phyloP scores from a whole-genome alignment of 345 rosid genomes.

The Hibiscus trionum region DNA sequence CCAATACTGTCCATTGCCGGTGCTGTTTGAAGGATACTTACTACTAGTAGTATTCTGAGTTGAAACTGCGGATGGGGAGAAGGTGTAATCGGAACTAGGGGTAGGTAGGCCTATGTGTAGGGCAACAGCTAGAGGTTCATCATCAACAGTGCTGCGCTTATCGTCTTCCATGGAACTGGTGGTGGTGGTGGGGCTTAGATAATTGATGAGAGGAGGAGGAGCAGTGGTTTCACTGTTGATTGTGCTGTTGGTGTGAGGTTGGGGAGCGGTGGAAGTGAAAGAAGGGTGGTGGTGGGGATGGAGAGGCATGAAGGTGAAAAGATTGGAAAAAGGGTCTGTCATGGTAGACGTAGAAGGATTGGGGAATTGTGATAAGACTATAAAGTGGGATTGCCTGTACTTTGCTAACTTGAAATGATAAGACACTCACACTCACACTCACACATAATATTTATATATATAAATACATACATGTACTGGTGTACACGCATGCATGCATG shows the following conservation, averaged over 20 bases:
- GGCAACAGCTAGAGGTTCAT: too few species aligned
- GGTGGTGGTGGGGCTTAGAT: constrained; percentile 18
- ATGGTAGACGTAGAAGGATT: constrained; percentile 7
- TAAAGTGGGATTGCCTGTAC: constrained; percentile 7
- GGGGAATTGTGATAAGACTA: neutral
- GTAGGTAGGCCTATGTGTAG: too few species aligned
- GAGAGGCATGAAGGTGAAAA: constrained; percentile 30
- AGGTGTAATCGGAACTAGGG: too few species aligned
- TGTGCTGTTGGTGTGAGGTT: neutral
- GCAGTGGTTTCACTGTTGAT: neutral
- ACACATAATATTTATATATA: neutral
- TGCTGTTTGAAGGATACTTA: too few species aligned
- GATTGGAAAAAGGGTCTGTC: constrained; percentile 38
- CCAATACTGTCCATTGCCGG: too few species aligned
- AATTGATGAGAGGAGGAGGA: constrained; percentile 36
- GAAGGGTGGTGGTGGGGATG: constrained; percentile 21
- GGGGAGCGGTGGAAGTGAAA: neutral
- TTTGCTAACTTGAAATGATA: neutral
- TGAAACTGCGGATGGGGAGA: too few species aligned
- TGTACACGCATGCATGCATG: neutral
- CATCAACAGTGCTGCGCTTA: too few species aligned
- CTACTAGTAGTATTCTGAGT: too few species aligned
- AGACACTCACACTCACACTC: neutral
- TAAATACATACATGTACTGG: neutral
- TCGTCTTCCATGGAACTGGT: too few species aligned